Percentiles rank a stretch among this genome's conserved stretches.
These are phyloP conservation scores for Fraxinus quadrangulata DNA, from an alignment of 257 asterid genomes.

Conservation along the genomic window DNA sequence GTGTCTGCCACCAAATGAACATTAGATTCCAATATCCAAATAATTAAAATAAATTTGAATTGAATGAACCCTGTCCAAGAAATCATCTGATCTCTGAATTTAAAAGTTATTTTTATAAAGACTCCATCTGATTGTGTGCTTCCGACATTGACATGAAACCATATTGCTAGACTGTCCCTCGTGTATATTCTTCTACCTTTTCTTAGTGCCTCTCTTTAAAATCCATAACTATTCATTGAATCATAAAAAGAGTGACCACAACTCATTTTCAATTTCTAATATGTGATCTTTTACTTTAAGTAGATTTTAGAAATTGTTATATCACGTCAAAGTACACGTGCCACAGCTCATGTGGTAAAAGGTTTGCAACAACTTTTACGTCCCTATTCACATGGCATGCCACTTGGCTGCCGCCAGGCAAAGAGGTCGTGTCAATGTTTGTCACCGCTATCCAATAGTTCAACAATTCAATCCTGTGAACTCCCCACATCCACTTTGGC, in stretches of 20 bases:
- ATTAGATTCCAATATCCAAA: not conserved
- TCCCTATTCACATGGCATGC: too few species aligned
- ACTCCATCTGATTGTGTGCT: not conserved
- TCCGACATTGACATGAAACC: not conserved
- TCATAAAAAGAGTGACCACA: not conserved
- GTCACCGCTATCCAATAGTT: too few species aligned
- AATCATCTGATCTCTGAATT: slow-evolving; percentile 2
- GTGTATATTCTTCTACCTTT: not conserved
- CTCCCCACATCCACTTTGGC: too few species aligned
- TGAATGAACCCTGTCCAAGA: slow-evolving; percentile 10
- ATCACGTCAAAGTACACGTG: too few species aligned
- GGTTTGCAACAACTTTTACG: too few species aligned
- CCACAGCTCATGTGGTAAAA: too few species aligned
- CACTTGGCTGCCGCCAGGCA: too few species aligned
- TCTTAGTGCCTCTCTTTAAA: not conserved
- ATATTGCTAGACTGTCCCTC: not conserved
- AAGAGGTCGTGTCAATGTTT: too few species aligned
- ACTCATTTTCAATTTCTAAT: too few species aligned
- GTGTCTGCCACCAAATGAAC: slow-evolving; percentile 12
- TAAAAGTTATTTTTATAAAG: not conserved
- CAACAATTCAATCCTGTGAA: too few species aligned
- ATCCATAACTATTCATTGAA: not conserved
- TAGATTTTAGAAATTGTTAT: too few species aligned
- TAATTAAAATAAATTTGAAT: not conserved
- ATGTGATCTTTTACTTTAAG: not conserved